These are phyloP conservation scores for Fusarium gaditjirri DNA, from an alignment of 2,329 filamentous ascomycete genomes.

Conservation along the genomic window DNA sequence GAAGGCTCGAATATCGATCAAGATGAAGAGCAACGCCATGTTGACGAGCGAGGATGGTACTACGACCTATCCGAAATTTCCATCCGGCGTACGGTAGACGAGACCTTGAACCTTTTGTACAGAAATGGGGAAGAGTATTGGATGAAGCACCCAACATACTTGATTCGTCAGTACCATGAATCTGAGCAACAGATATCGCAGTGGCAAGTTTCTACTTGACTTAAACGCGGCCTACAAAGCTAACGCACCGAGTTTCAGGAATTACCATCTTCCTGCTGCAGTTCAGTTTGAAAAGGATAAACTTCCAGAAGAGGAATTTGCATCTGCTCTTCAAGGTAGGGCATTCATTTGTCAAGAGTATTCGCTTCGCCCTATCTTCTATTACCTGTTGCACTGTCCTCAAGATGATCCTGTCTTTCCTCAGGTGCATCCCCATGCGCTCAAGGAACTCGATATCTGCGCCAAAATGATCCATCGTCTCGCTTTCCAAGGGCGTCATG, in stretches of 20 bases:
- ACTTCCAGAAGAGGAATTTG: slow-evolving; percentile 10
- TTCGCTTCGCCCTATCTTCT: slow-evolving; percentile 18
- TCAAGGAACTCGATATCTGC: slow-evolving; percentile 1
- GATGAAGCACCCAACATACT: slow-evolving; percentile 5
- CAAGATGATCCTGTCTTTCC: background rate
- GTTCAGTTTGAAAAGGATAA: slow-evolving; percentile 16
- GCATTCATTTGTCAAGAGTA: slow-evolving; percentile 19
- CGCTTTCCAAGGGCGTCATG: slow-evolving; percentile 13
- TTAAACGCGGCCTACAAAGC: background rate
- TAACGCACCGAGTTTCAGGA: background rate
- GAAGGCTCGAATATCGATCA: background rate
- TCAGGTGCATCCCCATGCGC: background rate
- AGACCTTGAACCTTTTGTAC: slow-evolving; percentile 8
- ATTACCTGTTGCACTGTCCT: slow-evolving; percentile 8
- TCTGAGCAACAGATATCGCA: slow-evolving; percentile 16
- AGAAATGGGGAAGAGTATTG: slow-evolving; percentile 15
- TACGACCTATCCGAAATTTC: slow-evolving; percentile 40
- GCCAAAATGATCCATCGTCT: background rate
- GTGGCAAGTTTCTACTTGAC: slow-evolving; percentile 1
- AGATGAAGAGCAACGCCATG: background rate
- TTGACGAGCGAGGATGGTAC: slow-evolving; percentile 34
- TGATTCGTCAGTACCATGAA: slow-evolving; percentile 15
- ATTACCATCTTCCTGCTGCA: slow-evolving; percentile 8
- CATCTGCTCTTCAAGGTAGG: slow-evolving; percentile 10
- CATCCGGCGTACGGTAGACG: slow-evolving; percentile 34